phyloP scores from a whole-genome alignment of 345 rosid genomes.

The Laguncularia racemosa region DNA sequence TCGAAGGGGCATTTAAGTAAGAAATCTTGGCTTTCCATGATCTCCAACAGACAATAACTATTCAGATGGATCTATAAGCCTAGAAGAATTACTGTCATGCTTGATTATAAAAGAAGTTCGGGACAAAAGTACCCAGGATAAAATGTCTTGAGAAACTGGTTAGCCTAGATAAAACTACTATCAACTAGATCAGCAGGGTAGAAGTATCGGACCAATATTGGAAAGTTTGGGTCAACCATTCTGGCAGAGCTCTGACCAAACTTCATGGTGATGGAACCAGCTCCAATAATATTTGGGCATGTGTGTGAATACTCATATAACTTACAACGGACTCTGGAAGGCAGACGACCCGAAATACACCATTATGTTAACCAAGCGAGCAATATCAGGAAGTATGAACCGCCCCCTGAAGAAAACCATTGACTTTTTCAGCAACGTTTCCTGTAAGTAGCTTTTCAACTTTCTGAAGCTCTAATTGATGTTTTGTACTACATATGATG shows the following conservation, averaged over 20 bases:
- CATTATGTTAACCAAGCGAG: slow-evolving; percentile 22
- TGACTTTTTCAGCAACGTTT: slow-evolving; percentile 5
- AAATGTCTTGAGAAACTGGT: slow-evolving; percentile 4
- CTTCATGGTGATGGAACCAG: slow-evolving; percentile 28
- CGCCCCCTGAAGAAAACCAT: slow-evolving; percentile 38
- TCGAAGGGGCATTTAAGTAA: slow-evolving; percentile 33
- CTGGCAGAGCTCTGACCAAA: slow-evolving; percentile 20
- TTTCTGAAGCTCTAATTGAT: no score
- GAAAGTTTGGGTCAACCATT: slow-evolving; percentile 26
- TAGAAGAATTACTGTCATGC: slow-evolving; percentile 1
- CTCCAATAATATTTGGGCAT: slow-evolving; percentile 39
- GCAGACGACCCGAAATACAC: slow-evolving; percentile 38
- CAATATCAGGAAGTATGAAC: slow-evolving; percentile 31
- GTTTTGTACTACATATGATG: not conserved
- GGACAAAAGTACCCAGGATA: slow-evolving; percentile 5
- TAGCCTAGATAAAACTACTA: slow-evolving; percentile 20
- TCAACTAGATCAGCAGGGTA: slow-evolving; percentile 33
- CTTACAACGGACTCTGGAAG: slow-evolving; percentile 27
- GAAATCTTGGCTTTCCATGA: slow-evolving; percentile 26
- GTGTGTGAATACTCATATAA: slow-evolving; percentile 32
- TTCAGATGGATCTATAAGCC: slow-evolving; percentile 24
- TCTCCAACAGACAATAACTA: slow-evolving; percentile 20
- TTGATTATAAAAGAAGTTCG: not conserved
- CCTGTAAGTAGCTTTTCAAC: not conserved
- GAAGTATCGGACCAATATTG: slow-evolving; percentile 44